Evolutionary conservation across 805 yeast genomes (phyloP).

Genomic region (Henningerozyma blattae): DNA sequence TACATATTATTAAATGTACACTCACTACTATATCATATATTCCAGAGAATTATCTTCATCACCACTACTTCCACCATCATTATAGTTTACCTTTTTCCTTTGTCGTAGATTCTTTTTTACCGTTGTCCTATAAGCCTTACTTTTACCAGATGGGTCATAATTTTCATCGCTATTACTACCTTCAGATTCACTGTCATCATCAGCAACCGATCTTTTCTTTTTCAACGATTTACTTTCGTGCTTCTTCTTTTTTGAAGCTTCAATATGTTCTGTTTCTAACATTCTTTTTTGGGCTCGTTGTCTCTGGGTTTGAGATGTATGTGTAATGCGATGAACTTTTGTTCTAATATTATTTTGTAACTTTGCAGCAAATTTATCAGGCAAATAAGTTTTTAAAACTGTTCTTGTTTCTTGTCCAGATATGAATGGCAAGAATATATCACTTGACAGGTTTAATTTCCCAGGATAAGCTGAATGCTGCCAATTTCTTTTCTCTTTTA

Average conservation of each 20-base stretch:
- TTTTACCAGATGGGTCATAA: slow-evolving; percentile 10
- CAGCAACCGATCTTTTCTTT: background rate
- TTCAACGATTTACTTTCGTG: slow-evolving; percentile 1
- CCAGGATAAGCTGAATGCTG: slow-evolving; percentile 74
- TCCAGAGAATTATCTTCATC: slow-evolving; percentile 1
- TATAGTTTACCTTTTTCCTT: slow-evolving; percentile 25
- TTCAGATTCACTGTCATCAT: background rate
- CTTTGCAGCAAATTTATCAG: slow-evolving; percentile 32
- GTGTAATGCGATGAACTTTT: slow-evolving; percentile 22
- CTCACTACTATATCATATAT: too few species aligned
- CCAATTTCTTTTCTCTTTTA: slow-evolving; percentile 53
- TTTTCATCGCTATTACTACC: background rate
- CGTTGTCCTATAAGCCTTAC: slow-evolving; percentile 4
- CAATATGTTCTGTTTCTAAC: slow-evolving; percentile 14
- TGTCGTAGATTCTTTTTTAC: slow-evolving; percentile 30
- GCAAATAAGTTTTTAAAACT: slow-evolving; percentile 43
- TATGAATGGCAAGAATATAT: slow-evolving; percentile 51
- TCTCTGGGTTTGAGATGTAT: slow-evolving; percentile 21
- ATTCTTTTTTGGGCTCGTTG: slow-evolving; percentile 21
- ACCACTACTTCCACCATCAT: slow-evolving; percentile 24
- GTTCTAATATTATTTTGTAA: slow-evolving; percentile 24
- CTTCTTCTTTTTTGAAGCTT: slow-evolving; percentile 7
- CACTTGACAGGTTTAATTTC: slow-evolving; percentile 55
- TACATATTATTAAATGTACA: too few species aligned
- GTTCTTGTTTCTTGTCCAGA: slow-evolving; percentile 45